phyloP scores from a whole-genome alignment of 495 filamentous ascomycete species.

The Aspergillus bridgeri region DNA sequence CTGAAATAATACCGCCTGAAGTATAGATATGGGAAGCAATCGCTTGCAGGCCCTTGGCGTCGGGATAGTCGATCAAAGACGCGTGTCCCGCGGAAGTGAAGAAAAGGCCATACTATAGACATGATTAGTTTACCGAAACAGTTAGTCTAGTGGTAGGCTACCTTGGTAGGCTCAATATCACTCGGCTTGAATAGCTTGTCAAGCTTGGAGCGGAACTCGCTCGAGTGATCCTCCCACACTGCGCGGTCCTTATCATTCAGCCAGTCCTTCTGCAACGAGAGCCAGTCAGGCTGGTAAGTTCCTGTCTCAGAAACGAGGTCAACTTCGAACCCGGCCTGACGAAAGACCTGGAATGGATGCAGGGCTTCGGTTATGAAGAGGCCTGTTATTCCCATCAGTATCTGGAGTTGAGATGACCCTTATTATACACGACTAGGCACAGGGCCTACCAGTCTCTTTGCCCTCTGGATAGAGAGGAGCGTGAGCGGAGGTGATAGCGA shows the following conservation, averaged over 20 bases:
- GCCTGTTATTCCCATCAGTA: too few relatives aligned
- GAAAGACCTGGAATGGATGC: slow-evolving; percentile 46
- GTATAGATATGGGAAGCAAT: slow-evolving; percentile 37
- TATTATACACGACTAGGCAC: too few relatives aligned
- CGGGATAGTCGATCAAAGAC: slow-evolving; percentile 45
- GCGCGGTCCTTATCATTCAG: slow-evolving; percentile 33
- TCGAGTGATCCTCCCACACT: slow-evolving; percentile 36
- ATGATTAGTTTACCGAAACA: too few relatives aligned
- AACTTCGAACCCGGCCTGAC: slow-evolving; percentile 44
- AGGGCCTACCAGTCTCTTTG: slow-evolving; percentile 37
- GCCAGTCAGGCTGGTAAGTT: slow-evolving; percentile 44
- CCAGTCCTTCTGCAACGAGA: slow-evolving; percentile 40
- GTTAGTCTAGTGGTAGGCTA: too few relatives aligned
- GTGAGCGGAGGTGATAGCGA: slow-evolving; percentile 44
- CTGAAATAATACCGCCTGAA: slow-evolving; percentile 37
- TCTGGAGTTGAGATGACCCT: too few relatives aligned
- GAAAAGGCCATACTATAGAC: slow-evolving; percentile 42
- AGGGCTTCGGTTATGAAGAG: slow-evolving; percentile 49
- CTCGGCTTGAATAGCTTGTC: slow-evolving; percentile 27
- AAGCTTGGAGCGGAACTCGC: slow-evolving; percentile 40
- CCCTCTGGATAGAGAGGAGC: slow-evolving; percentile 39
- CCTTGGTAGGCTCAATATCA: slow-evolving; percentile 19
- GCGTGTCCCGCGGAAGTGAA: slow-evolving; percentile 49
- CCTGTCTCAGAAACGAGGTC: slow-evolving; percentile 49
- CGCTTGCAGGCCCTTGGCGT: slow-evolving; percentile 37